Conservation (phyloP, 345 rosid genomes). For the Pseudoturritis turrita region DNA sequence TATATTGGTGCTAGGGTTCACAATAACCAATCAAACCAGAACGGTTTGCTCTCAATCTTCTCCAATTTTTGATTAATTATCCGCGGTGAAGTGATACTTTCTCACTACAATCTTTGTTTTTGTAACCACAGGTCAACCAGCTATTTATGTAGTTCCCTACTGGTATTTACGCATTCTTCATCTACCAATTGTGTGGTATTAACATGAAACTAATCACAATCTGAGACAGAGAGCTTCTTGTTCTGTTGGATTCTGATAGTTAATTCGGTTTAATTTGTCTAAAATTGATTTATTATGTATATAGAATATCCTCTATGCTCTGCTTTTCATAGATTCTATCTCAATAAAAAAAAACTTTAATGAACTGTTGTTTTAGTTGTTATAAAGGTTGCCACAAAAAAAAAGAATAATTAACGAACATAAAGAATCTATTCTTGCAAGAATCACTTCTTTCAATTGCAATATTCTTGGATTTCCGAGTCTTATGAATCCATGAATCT, state of each 20-base stretch:
- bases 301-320: background rate
- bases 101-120: background rate
- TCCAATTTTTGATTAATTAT: background rate
- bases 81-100: background rate
- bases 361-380: background rate
- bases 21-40: constrained; percentile 1
- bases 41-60: background rate
- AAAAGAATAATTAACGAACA: background rate
- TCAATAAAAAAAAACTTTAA: background rate
- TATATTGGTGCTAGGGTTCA: constrained; percentile 24
- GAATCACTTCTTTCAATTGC: background rate
- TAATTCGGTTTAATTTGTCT: background rate
- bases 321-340: constrained; percentile 6
- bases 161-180: constrained; percentile 4
- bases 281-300: background rate
- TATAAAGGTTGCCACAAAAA: background rate
- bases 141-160: background rate
- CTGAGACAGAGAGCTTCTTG: background rate
- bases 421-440: background rate
- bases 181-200: background rate
- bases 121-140: background rate
- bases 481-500: constrained; percentile 9
- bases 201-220: background rate
- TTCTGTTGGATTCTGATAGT: background rate
- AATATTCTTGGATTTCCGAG: constrained; percentile 7